Evolutionary conservation across 768 basidiomycete species (phyloP).

Genomic region (Ramaria rubella): DNA sequence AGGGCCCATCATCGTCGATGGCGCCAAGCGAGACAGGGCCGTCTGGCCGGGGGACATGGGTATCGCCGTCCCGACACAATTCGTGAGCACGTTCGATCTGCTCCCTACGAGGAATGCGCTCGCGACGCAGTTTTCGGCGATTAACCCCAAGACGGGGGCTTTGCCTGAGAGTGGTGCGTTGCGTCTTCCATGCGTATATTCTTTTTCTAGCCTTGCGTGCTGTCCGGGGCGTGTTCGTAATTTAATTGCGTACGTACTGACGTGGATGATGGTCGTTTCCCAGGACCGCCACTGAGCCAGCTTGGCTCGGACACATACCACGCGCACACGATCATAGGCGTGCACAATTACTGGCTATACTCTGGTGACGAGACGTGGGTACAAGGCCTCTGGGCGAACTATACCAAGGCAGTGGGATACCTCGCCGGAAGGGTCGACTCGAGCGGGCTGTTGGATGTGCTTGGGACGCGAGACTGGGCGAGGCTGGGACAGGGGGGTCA

Average conservation of each 20-base stretch:
- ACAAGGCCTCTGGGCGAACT: conserved; percentile 42
- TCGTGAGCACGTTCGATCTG: conserved; percentile 56
- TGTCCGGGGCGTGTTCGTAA: no score
- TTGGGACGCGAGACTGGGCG: conserved; percentile 47
- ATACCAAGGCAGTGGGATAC: conserved; percentile 47
- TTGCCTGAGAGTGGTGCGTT: conserved; percentile 28
- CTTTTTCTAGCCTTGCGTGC: no score
- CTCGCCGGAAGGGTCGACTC: conserved; percentile 37
- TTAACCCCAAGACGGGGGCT: conserved; percentile 47
- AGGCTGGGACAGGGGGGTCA: conserved; percentile 48
- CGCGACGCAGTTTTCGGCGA: conserved; percentile 29
- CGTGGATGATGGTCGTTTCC: neutral
- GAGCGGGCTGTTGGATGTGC: conserved; percentile 2
- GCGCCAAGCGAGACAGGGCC: conserved; percentile 27
- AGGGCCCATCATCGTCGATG: conserved; percentile 12
- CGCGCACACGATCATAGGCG: conserved; percentile 56
- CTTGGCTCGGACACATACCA: conserved; percentile 44
- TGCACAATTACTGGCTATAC: conserved; percentile 49
- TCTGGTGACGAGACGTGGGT: conserved; percentile 49
- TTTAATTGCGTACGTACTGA: no score
- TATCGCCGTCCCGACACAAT: conserved; percentile 53
- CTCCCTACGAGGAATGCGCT: conserved; percentile 50
- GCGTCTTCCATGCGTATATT: neutral
- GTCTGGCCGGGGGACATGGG: conserved; percentile 63
- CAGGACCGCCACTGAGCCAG: conserved; percentile 4